phyloP scores from a whole-genome alignment of 495 filamentous ascomycete genomes.

The Neurospora cerealis region DNA sequence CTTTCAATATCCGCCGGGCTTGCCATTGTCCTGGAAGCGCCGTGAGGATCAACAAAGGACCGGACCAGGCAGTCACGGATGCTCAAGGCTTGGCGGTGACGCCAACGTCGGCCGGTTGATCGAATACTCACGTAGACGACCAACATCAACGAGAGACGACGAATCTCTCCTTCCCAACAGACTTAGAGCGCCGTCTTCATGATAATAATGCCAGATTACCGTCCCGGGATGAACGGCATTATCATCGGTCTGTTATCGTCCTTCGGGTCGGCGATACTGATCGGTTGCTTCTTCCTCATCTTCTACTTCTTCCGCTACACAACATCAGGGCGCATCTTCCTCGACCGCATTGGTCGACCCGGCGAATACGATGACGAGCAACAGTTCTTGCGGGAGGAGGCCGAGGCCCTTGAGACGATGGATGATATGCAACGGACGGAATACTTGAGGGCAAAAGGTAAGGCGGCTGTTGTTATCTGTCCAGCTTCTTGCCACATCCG shows the following conservation, averaged over 20 bases:
- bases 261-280: conserved; percentile 82
- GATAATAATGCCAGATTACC: conserved; percentile 16
- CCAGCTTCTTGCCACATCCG: background rate
- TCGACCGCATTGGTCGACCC: conserved; percentile 86
- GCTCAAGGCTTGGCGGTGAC: conserved; percentile 11
- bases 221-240: conserved; percentile 56
- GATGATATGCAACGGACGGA: conserved; percentile 85
- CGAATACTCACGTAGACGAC: background rate
- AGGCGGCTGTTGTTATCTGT: conserved; percentile 5
- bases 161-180: background rate
- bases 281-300: conserved; percentile 68
- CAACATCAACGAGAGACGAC: background rate
- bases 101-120: conserved; percentile 12
- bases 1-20: background rate
- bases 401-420: conserved; percentile 89
- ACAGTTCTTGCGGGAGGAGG: conserved; percentile 82
- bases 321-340: conserved; percentile 74
- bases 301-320: conserved; percentile 96
- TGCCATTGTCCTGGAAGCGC: background rate
- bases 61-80: conserved; percentile 2
- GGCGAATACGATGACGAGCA: conserved; percentile 98
- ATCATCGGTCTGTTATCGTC: conserved; percentile 94
- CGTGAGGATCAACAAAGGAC: background rate
- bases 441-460: conserved; percentile 94
- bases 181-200: background rate